Evolutionary conservation across 805 yeast species (phyloP).

Genomic region (Candida mattraensis): DNA sequence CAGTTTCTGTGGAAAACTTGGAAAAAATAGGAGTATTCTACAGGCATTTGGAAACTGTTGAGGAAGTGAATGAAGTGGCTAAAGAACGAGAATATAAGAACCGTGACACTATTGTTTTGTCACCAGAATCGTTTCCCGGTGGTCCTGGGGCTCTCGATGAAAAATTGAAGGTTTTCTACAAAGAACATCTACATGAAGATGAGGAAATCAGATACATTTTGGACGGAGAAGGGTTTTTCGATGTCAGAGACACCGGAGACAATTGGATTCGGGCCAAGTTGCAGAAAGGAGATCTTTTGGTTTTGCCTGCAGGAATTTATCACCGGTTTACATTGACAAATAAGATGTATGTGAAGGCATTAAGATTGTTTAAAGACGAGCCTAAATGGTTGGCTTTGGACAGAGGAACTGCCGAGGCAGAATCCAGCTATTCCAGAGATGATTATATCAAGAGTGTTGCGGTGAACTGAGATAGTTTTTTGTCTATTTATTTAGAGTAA

Average conservation of each 20-base stretch:
- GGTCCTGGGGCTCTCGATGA: slow-evolving; percentile 57
- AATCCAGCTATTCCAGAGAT: slow-evolving; percentile 43
- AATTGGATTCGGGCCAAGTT: slow-evolving; percentile 79
- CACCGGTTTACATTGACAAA: slow-evolving; percentile 84
- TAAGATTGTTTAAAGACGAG: slow-evolving; percentile 86
- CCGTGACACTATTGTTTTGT: slow-evolving; percentile 68
- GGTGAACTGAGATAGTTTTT: slow-evolving; percentile 4
- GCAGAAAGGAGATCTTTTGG: slow-evolving; percentile 61
- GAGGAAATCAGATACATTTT: slow-evolving; percentile 91
- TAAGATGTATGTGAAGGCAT: slow-evolving; percentile 65
- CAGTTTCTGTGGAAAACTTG: slow-evolving; percentile 51
- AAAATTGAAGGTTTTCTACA: slow-evolving; percentile 69
- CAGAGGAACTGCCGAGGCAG: slow-evolving; percentile 43
- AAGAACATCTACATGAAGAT: slow-evolving; percentile 93
- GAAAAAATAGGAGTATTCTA: slow-evolving; percentile 68
- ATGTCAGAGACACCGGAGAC: slow-evolving; percentile 61
- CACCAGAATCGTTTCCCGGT: slow-evolving; percentile 59
- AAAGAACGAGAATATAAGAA: slow-evolving; percentile 71
- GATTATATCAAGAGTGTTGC: slow-evolving; percentile 42
- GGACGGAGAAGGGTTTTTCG: slow-evolving; percentile 92
- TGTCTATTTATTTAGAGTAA: too few species aligned
- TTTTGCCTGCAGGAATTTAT: slow-evolving; percentile 89
- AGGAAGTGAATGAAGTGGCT: slow-evolving; percentile 68
- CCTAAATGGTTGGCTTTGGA: slow-evolving; percentile 93
- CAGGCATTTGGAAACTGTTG: slow-evolving; percentile 47